Evolutionary conservation across 2,329 filamentous ascomycete genomes (phyloP).

Genomic region (Exophiala sp.): DNA sequence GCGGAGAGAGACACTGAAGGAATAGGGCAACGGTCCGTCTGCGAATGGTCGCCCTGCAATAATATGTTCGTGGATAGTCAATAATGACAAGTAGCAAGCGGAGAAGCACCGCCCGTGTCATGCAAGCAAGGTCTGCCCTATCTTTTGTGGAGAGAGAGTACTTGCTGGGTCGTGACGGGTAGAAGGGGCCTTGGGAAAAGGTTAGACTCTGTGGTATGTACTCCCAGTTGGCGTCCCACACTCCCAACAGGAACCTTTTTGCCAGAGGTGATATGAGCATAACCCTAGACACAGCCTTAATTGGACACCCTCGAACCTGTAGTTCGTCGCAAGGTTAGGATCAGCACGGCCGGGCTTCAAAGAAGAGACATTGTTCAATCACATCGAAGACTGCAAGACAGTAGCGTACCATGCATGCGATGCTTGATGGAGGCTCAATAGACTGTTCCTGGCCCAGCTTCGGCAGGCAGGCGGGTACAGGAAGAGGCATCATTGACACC

Average conservation of each 20-base stretch:
- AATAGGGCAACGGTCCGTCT: conserved; percentile 22
- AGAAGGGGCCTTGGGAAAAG: conserved; percentile 9
- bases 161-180: conserved; percentile 11
- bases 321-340: conserved; percentile 13
- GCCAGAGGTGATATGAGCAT: conserved; percentile 10
- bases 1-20: conserved; percentile 5
- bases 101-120: conserved; percentile 8
- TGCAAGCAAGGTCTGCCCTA: conserved; percentile 9
- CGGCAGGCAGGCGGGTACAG: too few species aligned
- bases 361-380: conserved; percentile 3
- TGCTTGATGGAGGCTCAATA: conserved; percentile 17
- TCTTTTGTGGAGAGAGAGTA: conserved; percentile 13
- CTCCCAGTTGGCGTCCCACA: conserved; percentile 14
- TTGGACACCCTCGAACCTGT: conserved; percentile 2
- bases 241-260: conserved; percentile 9
- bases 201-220: conserved; percentile 1
- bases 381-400: conserved; percentile 5
- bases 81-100: conserved; percentile 2
- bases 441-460: conserved; percentile 12
- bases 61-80: conserved; percentile 7
- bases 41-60: conserved; percentile 15
- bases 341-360: neutral
- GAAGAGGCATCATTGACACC: too few species aligned
- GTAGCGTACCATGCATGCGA: conserved; percentile 1
- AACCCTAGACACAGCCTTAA: conserved; percentile 12